These are phyloP conservation scores for Fusarium poae DNA, from an alignment of 2,329 filamentous ascomycete genomes.

Conservation along the genomic window DNA sequence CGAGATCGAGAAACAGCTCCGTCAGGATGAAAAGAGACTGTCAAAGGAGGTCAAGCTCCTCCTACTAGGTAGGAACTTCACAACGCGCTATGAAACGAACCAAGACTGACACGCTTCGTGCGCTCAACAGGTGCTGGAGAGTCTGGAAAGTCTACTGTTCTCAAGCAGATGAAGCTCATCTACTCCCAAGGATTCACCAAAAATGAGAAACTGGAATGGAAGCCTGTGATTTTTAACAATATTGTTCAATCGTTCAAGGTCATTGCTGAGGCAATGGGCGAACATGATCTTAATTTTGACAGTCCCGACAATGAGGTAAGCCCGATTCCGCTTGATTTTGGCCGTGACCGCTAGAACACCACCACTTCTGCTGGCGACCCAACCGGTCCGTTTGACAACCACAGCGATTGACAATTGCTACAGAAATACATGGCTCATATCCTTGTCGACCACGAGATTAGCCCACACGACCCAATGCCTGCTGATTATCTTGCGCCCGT, in stretches of 20 bases:
- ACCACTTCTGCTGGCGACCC: not conserved
- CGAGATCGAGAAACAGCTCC: slow-evolving; percentile 88
- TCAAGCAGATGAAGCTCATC: slow-evolving; percentile 99
- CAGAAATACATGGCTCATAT: slow-evolving; percentile 85
- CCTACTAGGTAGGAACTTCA: slow-evolving; percentile 75
- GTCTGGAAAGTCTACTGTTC: slow-evolving; percentile 89
- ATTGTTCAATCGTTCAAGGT: slow-evolving; percentile 92
- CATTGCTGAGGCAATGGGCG: slow-evolving; percentile 90
- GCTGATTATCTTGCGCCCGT: slow-evolving; percentile 83
- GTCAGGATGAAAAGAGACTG: slow-evolving; percentile 88
- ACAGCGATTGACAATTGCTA: slow-evolving; percentile 54
- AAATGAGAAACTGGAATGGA: slow-evolving; percentile 91
- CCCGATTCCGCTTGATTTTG: slow-evolving; percentile 9
- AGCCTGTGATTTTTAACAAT: slow-evolving; percentile 96
- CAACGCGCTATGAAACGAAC: not conserved
- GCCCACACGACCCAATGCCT: slow-evolving; percentile 83
- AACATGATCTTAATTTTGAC: slow-evolving; percentile 83
- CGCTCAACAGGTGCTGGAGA: slow-evolving; percentile 83
- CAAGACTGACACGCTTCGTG: slow-evolving; percentile 33
- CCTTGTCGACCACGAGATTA: slow-evolving; percentile 84
- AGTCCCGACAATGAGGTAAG: slow-evolving; percentile 83
- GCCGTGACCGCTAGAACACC: slow-evolving; percentile 1
- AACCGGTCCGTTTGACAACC: slow-evolving; percentile 30
- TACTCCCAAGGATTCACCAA: slow-evolving; percentile 93
- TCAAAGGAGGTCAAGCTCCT: slow-evolving; percentile 92